phyloP scores from a whole-genome alignment of 495 filamentous ascomycete species.

The Terfezia claveryi region DNA sequence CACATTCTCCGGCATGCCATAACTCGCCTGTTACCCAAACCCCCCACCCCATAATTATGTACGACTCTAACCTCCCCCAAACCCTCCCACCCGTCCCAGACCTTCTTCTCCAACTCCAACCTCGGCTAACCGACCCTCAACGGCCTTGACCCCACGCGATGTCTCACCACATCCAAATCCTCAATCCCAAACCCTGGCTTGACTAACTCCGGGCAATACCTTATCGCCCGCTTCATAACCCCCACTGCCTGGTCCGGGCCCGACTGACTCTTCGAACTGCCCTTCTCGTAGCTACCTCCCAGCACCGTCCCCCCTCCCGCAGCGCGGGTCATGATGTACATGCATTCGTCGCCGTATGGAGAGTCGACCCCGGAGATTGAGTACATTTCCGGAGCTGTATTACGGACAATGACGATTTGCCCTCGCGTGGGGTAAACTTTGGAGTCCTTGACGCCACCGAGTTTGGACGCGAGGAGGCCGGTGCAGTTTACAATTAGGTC shows the following conservation, averaged over 20 bases:
- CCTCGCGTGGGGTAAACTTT: slow-evolving; percentile 59
- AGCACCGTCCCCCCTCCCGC: slow-evolving; percentile 56
- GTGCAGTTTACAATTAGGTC: slow-evolving; percentile 75
- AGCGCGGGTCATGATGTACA: slow-evolving; percentile 82
- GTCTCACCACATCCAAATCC: slow-evolving; percentile 62
- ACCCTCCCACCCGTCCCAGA: slow-evolving; percentile 13
- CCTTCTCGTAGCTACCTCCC: slow-evolving; percentile 67
- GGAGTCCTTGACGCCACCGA: slow-evolving; percentile 66
- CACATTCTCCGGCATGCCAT: slow-evolving; percentile 53
- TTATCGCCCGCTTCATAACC: slow-evolving; percentile 73
- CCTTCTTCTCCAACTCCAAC: slow-evolving; percentile 52
- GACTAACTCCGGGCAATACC: slow-evolving; percentile 48
- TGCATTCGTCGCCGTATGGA: slow-evolving; percentile 56
- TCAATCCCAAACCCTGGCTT: slow-evolving; percentile 51
- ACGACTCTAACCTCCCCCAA: slow-evolving; percentile 48
- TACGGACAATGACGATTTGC: slow-evolving; percentile 74
- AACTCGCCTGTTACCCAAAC: slow-evolving; percentile 64
- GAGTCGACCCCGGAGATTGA: slow-evolving; percentile 47
- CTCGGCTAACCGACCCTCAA: slow-evolving; percentile 51
- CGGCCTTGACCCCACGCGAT: slow-evolving; percentile 73
- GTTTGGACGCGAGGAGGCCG: slow-evolving; percentile 44
- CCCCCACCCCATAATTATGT: slow-evolving; percentile 96
- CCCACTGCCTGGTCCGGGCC: slow-evolving; percentile 62
- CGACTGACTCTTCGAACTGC: slow-evolving; percentile 59
- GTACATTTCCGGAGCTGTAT: slow-evolving; percentile 51